Conservation (phyloP, 148 eudicot genomes). For the Silene uniflora region DNA sequence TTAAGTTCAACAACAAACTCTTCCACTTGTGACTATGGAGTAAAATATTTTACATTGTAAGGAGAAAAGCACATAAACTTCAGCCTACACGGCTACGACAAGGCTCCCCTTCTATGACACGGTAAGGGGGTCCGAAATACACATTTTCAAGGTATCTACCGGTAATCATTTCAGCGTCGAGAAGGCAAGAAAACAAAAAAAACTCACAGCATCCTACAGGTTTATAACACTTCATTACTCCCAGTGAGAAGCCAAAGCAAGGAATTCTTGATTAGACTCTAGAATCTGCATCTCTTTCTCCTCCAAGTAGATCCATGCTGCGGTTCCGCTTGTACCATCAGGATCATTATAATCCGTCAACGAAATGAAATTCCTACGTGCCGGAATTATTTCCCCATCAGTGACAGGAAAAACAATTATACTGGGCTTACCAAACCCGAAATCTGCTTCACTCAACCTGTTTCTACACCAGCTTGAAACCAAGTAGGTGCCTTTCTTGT, state of each 20-base stretch:
- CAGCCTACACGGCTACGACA: no score
- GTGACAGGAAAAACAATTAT: constrained; percentile 11
- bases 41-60: no score
- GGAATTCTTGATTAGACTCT: constrained; percentile 14
- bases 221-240: neutral
- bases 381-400: constrained; percentile 4
- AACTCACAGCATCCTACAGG: neutral
- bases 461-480: constrained; percentile 7
- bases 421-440: constrained; percentile 14
- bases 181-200: neutral
- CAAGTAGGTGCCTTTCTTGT: constrained; percentile 6
- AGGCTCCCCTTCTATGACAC: no score
- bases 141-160: no score
- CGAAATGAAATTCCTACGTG: constrained; percentile 1
- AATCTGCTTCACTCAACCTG: constrained; percentile 15
- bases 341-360: constrained; percentile 13
- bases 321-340: constrained; percentile 10
- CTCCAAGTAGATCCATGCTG: constrained; percentile 16
- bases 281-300: constrained; percentile 19
- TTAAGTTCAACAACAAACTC: no score
- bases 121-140: no score
- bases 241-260: constrained; percentile 18
- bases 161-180: no score
- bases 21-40: no score
- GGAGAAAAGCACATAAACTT: no score